These are phyloP conservation scores for Candida wancherniae DNA, from an alignment of 805 yeast genomes.

Conservation along the genomic window DNA sequence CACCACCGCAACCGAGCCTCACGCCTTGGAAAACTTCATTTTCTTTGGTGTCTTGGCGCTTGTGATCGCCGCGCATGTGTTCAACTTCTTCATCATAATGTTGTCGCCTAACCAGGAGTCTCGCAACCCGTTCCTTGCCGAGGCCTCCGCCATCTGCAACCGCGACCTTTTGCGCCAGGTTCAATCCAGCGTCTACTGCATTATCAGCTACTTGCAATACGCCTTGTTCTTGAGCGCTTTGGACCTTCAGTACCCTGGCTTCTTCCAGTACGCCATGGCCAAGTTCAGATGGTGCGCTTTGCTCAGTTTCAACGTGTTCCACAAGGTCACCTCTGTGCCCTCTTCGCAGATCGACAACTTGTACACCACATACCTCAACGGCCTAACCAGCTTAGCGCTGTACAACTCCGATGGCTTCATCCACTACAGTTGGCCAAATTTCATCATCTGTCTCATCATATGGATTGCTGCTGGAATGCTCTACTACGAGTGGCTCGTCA, in stretches of 20 bases:
- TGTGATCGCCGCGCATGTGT: conserved; percentile 35
- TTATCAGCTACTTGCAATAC: conserved; percentile 53
- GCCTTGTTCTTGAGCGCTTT: conserved; percentile 54
- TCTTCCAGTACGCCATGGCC: conserved; percentile 51
- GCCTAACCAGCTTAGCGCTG: conserved; percentile 36
- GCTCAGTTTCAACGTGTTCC: conserved; percentile 29
- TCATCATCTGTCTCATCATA: conserved; percentile 31
- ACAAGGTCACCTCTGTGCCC: conserved; percentile 6
- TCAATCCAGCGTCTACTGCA: conserved; percentile 48
- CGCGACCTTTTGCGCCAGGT: conserved; percentile 50
- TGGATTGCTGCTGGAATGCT: conserved; percentile 24
- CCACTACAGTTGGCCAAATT: conserved; percentile 38
- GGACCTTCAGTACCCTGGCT: conserved; percentile 56
- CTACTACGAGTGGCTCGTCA: conserved; percentile 19
- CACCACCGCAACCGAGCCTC: conserved; percentile 39
- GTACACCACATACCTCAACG: conserved; percentile 38
- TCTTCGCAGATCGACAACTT: conserved; percentile 27
- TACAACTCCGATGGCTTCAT: conserved; percentile 22
- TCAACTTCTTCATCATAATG: conserved; percentile 40
- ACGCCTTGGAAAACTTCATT: conserved; percentile 29
- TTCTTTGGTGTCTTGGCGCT: conserved; percentile 35
- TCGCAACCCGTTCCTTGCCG: conserved; percentile 44
- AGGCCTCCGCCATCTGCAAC: conserved; percentile 57
- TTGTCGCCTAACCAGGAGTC: conserved; percentile 58
- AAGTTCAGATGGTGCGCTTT: conserved; percentile 53